phyloP scores from a whole-genome alignment of 208 protist species.

The Leishmania gerbilli region DNA sequence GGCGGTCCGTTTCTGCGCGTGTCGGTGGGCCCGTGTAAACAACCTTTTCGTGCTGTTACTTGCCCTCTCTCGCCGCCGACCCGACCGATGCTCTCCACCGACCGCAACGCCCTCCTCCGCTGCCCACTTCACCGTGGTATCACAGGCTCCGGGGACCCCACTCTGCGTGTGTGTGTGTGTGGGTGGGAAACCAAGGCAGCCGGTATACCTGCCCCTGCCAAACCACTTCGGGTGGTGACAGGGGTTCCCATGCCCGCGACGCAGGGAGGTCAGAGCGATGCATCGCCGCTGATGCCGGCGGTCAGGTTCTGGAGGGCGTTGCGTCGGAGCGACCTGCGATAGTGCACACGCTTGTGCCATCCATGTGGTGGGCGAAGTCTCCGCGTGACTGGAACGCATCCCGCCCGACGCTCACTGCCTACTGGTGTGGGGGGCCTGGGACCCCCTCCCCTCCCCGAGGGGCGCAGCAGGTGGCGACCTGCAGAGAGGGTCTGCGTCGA shows the following conservation, averaged over 20 bases:
- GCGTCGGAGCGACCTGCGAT: neutral
- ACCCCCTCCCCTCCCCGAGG: too few relatives aligned
- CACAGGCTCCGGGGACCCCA: too few relatives aligned
- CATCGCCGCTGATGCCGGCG: too few relatives aligned
- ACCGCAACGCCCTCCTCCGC: neutral
- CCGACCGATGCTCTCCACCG: neutral
- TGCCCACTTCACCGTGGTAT: too few relatives aligned
- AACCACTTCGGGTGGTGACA: neutral
- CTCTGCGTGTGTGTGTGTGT: neutral
- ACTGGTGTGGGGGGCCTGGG: neutral
- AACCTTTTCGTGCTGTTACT: too few relatives aligned
- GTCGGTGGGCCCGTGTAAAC: too few relatives aligned
- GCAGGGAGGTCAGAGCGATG: neutral
- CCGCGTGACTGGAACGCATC: neutral
- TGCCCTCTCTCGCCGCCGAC: too few relatives aligned
- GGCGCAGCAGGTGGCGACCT: neutral
- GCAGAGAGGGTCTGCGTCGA: neutral
- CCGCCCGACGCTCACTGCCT: neutral
- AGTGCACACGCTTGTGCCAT: neutral
- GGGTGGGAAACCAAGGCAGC: neutral
- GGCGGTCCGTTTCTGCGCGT: too few relatives aligned
- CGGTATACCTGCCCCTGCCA: neutral
- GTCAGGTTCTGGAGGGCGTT: too few relatives aligned
- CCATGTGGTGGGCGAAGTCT: neutral
- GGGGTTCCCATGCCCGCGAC: neutral